Percentiles rank a stretch among this genome's conserved stretches.
These are phyloP conservation scores for Tolypocladium tropicale DNA, from an alignment of 2,329 filamentous ascomycete genomes.

Conservation along the genomic window DNA sequence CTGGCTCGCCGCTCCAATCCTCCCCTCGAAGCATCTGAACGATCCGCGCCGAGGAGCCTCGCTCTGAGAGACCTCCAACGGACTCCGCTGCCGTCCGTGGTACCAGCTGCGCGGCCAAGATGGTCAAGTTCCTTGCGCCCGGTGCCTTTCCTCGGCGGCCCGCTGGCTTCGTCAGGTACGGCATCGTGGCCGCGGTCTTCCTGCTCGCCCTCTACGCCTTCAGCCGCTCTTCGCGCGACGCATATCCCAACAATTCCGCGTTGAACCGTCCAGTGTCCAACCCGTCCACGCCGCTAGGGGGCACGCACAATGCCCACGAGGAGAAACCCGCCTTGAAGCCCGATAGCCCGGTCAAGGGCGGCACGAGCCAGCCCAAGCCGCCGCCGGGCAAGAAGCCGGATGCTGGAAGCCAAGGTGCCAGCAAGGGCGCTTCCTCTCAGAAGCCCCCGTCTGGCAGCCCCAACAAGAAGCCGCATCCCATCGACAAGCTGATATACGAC, in stretches of 20 bases:
- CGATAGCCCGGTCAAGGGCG: neutral
- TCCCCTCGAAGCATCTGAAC: neutral
- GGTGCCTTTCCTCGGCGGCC: conserved; percentile 10
- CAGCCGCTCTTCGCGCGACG: conserved; percentile 9
- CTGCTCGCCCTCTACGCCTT: conserved; percentile 20
- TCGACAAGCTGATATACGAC: conserved; percentile 38
- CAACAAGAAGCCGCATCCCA: conserved; percentile 29
- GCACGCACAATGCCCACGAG: neutral
- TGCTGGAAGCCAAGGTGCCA: neutral
- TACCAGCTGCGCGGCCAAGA: neutral
- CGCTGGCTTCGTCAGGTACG: conserved; percentile 31
- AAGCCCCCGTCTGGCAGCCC: neutral
- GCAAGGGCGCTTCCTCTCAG: neutral
- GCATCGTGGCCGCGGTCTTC: conserved; percentile 25
- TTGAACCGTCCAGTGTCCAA: neutral
- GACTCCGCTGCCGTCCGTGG: neutral
- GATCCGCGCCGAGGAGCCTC: neutral
- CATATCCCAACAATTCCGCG: neutral
- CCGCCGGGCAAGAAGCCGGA: neutral
- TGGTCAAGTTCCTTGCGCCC: conserved; percentile 6
- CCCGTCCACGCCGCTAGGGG: neutral
- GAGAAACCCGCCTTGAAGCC: neutral
- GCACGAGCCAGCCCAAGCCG: neutral
- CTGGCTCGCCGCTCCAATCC: neutral
- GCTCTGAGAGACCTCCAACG: neutral